These are phyloP conservation scores for Naganishia albida DNA, from an alignment of 1,284 basidiomycete genomes.

Conservation along the genomic window DNA sequence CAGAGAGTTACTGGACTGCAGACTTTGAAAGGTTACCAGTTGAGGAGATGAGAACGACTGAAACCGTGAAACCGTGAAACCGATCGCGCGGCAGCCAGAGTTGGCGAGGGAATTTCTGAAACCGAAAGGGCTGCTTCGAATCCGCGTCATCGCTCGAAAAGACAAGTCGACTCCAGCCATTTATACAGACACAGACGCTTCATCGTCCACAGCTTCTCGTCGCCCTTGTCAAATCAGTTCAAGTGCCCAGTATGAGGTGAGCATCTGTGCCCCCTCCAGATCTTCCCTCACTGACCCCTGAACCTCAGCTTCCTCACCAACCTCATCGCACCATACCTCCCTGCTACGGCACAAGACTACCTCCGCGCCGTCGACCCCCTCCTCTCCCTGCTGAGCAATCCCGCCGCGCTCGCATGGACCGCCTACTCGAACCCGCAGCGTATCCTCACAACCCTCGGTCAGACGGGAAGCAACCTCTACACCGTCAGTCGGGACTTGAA, in stretches of 20 bases:
- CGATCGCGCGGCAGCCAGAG: conserved; percentile 10
- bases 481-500: conserved; percentile 23
- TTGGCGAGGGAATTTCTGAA: conserved; percentile 12
- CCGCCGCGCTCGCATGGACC: conserved; percentile 28
- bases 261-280: not conserved
- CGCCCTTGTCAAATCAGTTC: not conserved
- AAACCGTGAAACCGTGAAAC: not conserved
- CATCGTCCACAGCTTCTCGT: too few species aligned
- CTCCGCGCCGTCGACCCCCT: conserved; percentile 29
- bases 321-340: conserved; percentile 23
- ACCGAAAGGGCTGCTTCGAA: not conserved
- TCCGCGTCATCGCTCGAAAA: conserved; percentile 12
- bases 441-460: conserved; percentile 27
- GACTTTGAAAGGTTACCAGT: too few species aligned
- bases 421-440: conserved; percentile 30
- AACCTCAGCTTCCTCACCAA: conserved; percentile 20
- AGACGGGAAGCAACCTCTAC: conserved; percentile 23
- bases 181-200: too few species aligned
- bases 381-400: conserved; percentile 31
- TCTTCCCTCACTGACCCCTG: not conserved
- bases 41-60: too few species aligned
- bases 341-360: conserved; percentile 23
- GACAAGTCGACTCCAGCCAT: not conserved
- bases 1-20: not conserved
- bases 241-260: not conserved